Evolutionary conservation across 2,329 filamentous ascomycete species (phyloP).

Genomic region (Fusarium sp.): DNA sequence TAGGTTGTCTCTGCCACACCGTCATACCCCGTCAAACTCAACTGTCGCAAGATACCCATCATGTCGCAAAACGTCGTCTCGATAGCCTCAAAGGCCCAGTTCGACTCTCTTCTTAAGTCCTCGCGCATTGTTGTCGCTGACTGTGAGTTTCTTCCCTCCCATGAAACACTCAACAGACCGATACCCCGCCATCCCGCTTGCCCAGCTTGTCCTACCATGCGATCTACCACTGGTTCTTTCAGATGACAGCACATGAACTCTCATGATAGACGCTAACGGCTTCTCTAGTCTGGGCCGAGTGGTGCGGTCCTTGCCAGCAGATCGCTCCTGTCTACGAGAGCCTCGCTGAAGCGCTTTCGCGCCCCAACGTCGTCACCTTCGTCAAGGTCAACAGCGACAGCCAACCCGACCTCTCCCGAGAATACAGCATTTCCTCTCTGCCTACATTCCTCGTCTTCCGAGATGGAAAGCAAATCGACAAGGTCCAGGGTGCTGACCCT

Average conservation of each 20-base stretch:
- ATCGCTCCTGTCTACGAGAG: slow-evolving; percentile 87
- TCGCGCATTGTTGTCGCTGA: slow-evolving; percentile 87
- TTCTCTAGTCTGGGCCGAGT: slow-evolving; percentile 82
- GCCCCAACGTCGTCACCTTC: slow-evolving; percentile 80
- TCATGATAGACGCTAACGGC: slow-evolving; percentile 23
- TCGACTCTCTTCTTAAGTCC: slow-evolving; percentile 73
- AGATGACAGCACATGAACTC: not conserved
- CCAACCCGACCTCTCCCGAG: slow-evolving; percentile 77
- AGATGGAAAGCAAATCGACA: slow-evolving; percentile 73
- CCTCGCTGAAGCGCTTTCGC: slow-evolving; percentile 76
- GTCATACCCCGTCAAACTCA: slow-evolving; percentile 36
- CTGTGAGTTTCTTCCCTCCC: slow-evolving; percentile 70
- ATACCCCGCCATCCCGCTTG: slow-evolving; percentile 37
- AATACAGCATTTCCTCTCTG: slow-evolving; percentile 79
- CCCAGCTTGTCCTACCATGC: slow-evolving; percentile 25
- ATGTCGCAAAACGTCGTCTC: slow-evolving; percentile 48
- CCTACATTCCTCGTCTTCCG: slow-evolving; percentile 95
- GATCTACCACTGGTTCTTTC: slow-evolving; percentile 14
- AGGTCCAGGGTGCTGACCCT: slow-evolving; percentile 79
- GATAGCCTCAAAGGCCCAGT: slow-evolving; percentile 67
- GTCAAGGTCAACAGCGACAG: slow-evolving; percentile 86
- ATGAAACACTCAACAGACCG: not conserved
- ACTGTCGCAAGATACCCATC: slow-evolving; percentile 35
- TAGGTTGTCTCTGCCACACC: slow-evolving; percentile 39
- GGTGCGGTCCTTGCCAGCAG: slow-evolving; percentile 84